phyloP scores from a whole-genome alignment of 2,329 filamentous ascomycete genomes.

The Epichloe aotearoae region DNA sequence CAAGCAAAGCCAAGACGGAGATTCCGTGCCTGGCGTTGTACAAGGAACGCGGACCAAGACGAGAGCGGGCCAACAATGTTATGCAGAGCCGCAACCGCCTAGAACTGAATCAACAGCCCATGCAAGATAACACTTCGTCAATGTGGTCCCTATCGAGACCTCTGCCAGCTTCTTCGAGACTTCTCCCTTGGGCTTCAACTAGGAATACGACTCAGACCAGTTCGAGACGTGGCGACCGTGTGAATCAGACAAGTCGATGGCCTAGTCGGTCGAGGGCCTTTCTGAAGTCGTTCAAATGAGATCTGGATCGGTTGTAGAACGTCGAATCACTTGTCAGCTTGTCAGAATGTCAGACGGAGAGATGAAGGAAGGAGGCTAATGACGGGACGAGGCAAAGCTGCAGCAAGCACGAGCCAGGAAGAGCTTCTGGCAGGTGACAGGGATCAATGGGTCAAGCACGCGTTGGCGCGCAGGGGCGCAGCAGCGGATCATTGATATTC shows the following conservation, averaged over 20 bases:
- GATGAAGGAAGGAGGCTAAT: not conserved
- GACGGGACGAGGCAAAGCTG: not conserved
- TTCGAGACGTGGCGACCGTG: not conserved
- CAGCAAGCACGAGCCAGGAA: not conserved
- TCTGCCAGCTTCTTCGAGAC: not conserved
- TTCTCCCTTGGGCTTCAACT: not conserved
- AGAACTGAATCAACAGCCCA: slow-evolving; percentile 1
- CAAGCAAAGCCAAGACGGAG: slow-evolving; percentile 3
- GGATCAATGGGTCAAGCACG: not conserved
- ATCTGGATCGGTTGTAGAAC: not conserved
- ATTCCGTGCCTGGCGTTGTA: slow-evolving; percentile 2
- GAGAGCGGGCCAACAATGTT: not conserved
- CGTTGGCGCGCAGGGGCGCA: not conserved
- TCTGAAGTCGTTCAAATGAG: not conserved
- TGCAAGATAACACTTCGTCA: slow-evolving; percentile 1
- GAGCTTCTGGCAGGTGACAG: slow-evolving; percentile 1
- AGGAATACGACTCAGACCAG: not conserved
- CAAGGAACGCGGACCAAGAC: slow-evolving; percentile 4
- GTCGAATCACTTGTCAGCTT: not conserved
- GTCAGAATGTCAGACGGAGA: not conserved
- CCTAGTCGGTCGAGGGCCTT: too few relatives aligned
- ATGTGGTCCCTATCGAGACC: not conserved
- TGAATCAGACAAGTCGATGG: not conserved
- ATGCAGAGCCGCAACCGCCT: slow-evolving; percentile 1
- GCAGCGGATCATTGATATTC: not conserved